A percentile compares a stretch with the other conserved stretches of the same genome.
phyloP scores from a whole-genome alignment of 2,329 filamentous ascomycete genomes.

The Penicillium sclerotigenum region DNA sequence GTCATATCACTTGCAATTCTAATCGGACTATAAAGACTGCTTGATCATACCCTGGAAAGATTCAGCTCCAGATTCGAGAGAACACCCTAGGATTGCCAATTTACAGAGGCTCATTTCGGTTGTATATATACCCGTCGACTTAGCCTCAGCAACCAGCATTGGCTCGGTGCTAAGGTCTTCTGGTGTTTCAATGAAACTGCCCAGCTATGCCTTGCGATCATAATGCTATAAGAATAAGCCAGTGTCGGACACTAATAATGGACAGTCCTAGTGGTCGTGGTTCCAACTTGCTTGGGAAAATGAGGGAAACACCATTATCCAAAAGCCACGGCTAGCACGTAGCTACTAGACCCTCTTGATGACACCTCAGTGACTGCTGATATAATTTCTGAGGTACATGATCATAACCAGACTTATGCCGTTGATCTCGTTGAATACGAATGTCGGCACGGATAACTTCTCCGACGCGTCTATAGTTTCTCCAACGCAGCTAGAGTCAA shows the following conservation, averaged over 20 bases:
- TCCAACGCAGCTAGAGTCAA: background rate
- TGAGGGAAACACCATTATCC: slow-evolving; percentile 82
- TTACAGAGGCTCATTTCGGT: background rate
- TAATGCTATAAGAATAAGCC: slow-evolving; percentile 69
- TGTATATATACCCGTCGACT: slow-evolving; percentile 1
- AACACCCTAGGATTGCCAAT: background rate
- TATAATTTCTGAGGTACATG: slow-evolving; percentile 68
- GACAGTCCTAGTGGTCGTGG: slow-evolving; percentile 73
- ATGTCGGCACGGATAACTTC: slow-evolving; percentile 54
- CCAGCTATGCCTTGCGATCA: slow-evolving; percentile 88
- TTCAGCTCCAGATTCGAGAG: background rate
- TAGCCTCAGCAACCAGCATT: slow-evolving; percentile 2
- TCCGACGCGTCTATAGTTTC: slow-evolving; percentile 27
- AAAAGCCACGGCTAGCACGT: slow-evolving; percentile 86
- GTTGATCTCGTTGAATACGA: slow-evolving; percentile 67
- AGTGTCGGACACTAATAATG: slow-evolving; percentile 77
- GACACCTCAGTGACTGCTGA: slow-evolving; percentile 86
- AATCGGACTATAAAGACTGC: background rate
- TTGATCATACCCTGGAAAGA: background rate
- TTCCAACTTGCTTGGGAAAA: slow-evolving; percentile 76
- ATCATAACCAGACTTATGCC: slow-evolving; percentile 69
- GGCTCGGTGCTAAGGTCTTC: background rate
- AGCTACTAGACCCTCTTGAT: slow-evolving; percentile 86
- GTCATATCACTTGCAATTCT: background rate
- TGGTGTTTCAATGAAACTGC: slow-evolving; percentile 66